Percentiles rank a stretch among this genome's conserved stretches.
Evolutionary conservation across 768 basidiomycete species (phyloP).

Genomic region (Boletus sensibilis): DNA sequence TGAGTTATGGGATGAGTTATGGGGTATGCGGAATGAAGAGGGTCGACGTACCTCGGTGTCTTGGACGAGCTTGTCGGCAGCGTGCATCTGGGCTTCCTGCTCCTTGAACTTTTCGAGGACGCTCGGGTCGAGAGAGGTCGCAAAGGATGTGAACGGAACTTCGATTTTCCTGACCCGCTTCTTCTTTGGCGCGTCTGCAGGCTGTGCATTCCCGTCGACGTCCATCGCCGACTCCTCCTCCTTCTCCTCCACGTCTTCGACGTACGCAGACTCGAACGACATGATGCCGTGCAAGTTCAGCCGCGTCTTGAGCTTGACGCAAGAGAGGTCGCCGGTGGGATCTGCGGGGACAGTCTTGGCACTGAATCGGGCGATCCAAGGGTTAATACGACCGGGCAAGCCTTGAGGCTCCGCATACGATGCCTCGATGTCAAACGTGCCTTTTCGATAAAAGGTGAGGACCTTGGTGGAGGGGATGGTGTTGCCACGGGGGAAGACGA

Average conservation of each 20-base stretch:
- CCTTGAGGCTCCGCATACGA: conserved; percentile 68
- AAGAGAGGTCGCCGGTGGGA: conserved; percentile 68
- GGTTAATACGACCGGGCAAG: conserved; percentile 80
- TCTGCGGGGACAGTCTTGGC: conserved; percentile 77
- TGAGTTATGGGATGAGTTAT: neutral
- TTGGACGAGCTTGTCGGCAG: conserved; percentile 91
- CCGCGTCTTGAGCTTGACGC: conserved; percentile 89
- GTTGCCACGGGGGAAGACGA: conserved; percentile 87
- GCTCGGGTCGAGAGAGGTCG: conserved; percentile 62
- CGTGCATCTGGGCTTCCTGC: conserved; percentile 85
- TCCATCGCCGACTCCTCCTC: conserved; percentile 72
- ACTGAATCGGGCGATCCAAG: conserved; percentile 79
- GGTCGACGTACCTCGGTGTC: conserved; percentile 82
- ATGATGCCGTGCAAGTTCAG: conserved; percentile 84
- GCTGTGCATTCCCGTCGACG: conserved; percentile 51
- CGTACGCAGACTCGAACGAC: conserved; percentile 83
- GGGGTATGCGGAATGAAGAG: neutral
- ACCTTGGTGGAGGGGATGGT: conserved; percentile 90
- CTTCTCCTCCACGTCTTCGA: conserved; percentile 78
- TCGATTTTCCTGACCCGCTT: conserved; percentile 87
- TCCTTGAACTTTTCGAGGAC: conserved; percentile 68
- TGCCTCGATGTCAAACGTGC: conserved; percentile 85
- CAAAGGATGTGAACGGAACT: conserved; percentile 66
- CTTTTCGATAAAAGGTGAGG: conserved; percentile 90
- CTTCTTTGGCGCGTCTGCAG: conserved; percentile 59